These are phyloP conservation scores for Themeda triandra DNA, from an alignment of 176 grass and related monocot genomes.

Conservation along the genomic window DNA sequence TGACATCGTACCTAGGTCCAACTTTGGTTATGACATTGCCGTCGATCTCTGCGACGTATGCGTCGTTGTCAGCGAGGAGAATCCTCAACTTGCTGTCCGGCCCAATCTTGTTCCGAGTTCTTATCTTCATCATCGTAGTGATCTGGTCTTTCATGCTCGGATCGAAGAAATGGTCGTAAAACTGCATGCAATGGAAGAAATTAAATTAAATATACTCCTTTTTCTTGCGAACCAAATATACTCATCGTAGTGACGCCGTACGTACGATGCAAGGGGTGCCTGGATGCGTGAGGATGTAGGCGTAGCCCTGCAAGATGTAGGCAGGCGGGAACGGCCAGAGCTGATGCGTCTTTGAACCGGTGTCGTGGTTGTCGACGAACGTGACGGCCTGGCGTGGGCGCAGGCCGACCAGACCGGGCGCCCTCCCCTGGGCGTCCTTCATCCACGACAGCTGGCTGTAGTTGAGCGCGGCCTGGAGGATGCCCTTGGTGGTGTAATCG, in stretches of 20 bases:
- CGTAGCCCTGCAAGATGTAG: conserved; percentile 54
- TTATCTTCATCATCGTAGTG: neutral
- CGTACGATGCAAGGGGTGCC: conserved; percentile 45
- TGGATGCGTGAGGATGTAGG: conserved; percentile 53
- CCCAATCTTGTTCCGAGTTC: neutral
- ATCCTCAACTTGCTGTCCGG: neutral
- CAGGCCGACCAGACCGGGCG: conserved; percentile 54
- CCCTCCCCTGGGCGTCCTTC: conserved; percentile 34
- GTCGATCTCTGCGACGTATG: neutral
- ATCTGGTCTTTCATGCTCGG: neutral
- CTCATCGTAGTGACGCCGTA: no score
- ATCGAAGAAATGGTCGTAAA: conserved; percentile 3
- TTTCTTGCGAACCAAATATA: no score
- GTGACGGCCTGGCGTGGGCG: conserved; percentile 51
- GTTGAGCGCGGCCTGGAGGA: conserved; percentile 48
- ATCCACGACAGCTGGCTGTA: conserved; percentile 36
- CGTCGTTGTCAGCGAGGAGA: neutral
- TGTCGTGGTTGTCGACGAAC: conserved; percentile 69
- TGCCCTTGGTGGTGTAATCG: conserved; percentile 63
- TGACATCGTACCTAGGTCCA: neutral
- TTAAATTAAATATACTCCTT: neutral
- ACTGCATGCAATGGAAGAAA: neutral
- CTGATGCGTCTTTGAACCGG: conserved; percentile 44
- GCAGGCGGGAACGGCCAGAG: conserved; percentile 55
- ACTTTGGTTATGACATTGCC: neutral